These are phyloP conservation scores for Vachellia pachyceras DNA, from an alignment of 306 rosid species.

Conservation along the genomic window DNA sequence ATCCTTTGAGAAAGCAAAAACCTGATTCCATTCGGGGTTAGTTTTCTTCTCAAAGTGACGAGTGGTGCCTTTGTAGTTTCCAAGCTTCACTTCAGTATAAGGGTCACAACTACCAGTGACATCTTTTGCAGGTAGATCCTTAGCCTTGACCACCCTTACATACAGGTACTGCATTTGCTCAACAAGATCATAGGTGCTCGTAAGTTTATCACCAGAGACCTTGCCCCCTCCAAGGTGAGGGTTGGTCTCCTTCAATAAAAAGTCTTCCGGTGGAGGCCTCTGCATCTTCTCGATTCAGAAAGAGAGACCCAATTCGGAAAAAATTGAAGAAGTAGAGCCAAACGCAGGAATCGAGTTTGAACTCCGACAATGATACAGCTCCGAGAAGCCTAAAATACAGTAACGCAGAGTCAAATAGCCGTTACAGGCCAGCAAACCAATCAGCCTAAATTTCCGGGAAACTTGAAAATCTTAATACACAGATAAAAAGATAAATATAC, in stretches of 20 bases:
- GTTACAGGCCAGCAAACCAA: conserved; percentile 51
- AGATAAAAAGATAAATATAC: conserved; percentile 25
- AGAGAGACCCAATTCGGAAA: conserved; percentile 38
- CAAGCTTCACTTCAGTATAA: conserved; percentile 84
- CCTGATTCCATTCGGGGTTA: conserved; percentile 96
- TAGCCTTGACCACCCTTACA: conserved; percentile 91
- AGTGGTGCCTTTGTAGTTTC: conserved; percentile 93
- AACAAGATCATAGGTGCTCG: conserved; percentile 95
- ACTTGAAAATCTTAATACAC: conserved; percentile 40
- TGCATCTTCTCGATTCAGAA: conserved; percentile 66
- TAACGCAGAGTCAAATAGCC: conserved; percentile 61
- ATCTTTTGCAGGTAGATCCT: conserved; percentile 82
- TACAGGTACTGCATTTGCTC: conserved; percentile 99
- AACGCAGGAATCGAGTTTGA: conserved; percentile 33
- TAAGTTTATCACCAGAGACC: conserved; percentile 86
- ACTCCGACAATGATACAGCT: conserved; percentile 52
- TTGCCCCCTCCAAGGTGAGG: conserved; percentile 98
- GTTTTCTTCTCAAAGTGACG: conserved; percentile 93
- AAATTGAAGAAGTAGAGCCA: conserved; percentile 35
- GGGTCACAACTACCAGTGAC: conserved; percentile 97
- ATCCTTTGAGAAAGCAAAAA: conserved; percentile 89
- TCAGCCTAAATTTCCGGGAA: conserved; percentile 58
- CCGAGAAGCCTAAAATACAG: conserved; percentile 62
- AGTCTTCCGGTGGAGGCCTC: conserved; percentile 92
- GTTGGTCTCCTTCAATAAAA: conserved; percentile 88